Evolutionary conservation across 768 basidiomycete genomes (phyloP).

Genomic region (Collybia sp.): DNA sequence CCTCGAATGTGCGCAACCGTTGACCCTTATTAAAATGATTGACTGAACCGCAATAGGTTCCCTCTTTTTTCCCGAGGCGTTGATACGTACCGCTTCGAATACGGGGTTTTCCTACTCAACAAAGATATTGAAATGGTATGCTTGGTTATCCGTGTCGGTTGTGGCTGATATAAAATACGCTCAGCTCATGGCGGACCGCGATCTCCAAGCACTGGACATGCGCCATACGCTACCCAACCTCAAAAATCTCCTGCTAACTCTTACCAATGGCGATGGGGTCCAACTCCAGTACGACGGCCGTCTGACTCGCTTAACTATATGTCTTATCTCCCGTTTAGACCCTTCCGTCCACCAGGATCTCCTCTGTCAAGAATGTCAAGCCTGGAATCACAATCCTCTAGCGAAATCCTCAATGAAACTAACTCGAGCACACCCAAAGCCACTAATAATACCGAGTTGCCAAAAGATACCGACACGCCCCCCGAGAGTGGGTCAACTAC

Average conservation of each 20-base stretch:
- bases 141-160: constrained; percentile 1
- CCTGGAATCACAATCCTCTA: constrained; percentile 15
- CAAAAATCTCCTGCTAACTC: constrained; percentile 85
- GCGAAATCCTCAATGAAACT: constrained; percentile 17
- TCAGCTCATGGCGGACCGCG: constrained; percentile 89
- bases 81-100: constrained; percentile 96
- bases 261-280: constrained; percentile 65
- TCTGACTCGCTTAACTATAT: constrained; percentile 8
- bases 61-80: constrained; percentile 93
- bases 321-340: constrained; percentile 15
- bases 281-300: constrained; percentile 37
- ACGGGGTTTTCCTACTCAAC: constrained; percentile 94
- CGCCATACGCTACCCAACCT: constrained; percentile 96
- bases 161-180: constrained; percentile 7
- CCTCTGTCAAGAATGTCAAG: constrained; percentile 21
- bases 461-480: constrained; percentile 33
- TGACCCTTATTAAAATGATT: constrained; percentile 1
- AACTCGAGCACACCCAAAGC: constrained; percentile 32
- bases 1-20: constrained; percentile 60
- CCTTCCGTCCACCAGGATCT: constrained; percentile 17
- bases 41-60: constrained; percentile 53
- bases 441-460: constrained; percentile 14
- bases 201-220: constrained; percentile 86
- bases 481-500: constrained; percentile 54
- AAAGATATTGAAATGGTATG: constrained; percentile 94